phyloP scores from a whole-genome alignment of 2,329 filamentous ascomycete species.

The Ophiostoma tasmaniense region DNA sequence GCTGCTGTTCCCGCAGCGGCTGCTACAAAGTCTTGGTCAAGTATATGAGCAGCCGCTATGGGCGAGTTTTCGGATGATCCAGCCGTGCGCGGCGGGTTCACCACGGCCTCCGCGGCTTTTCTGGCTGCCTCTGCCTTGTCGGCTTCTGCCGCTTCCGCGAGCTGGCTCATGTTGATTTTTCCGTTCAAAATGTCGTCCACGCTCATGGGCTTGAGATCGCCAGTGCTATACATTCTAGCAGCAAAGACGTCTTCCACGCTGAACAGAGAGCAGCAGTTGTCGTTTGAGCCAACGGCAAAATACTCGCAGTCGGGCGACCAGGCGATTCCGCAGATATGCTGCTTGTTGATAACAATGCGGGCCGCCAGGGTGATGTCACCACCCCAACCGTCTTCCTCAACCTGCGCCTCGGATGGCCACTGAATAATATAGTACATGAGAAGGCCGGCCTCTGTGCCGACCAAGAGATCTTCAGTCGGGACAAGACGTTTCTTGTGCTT shows the following conservation, averaged over 20 bases:
- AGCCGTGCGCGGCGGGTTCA: too few species aligned
- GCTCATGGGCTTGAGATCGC: not conserved
- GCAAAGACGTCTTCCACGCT: slow-evolving; percentile 52
- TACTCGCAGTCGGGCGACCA: slow-evolving; percentile 70
- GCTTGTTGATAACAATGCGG: slow-evolving; percentile 67
- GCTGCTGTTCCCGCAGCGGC: not conserved
- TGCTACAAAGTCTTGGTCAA: not conserved
- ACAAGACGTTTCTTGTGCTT: slow-evolving; percentile 42
- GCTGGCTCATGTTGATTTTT: not conserved
- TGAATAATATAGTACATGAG: slow-evolving; percentile 86
- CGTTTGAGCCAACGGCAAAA: slow-evolving; percentile 86
- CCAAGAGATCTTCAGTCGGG: slow-evolving; percentile 71
- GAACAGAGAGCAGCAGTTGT: slow-evolving; percentile 81
- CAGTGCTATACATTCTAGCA: not conserved
- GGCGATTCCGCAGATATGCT: slow-evolving; percentile 88
- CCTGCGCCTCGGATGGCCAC: slow-evolving; percentile 62
- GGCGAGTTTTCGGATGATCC: not conserved
- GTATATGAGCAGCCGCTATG: not conserved
- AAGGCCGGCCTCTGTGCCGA: slow-evolving; percentile 75
- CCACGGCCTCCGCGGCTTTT: not conserved
- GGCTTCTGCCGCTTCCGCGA: too few species aligned
- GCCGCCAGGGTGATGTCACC: slow-evolving; percentile 71
- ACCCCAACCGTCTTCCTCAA: slow-evolving; percentile 59
- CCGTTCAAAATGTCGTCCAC: not conserved
- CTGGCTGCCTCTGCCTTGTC: too few species aligned